Evolutionary conservation across 1,284 basidiomycete genomes (phyloP).

Genomic region (Exsudoporus floridanus): DNA sequence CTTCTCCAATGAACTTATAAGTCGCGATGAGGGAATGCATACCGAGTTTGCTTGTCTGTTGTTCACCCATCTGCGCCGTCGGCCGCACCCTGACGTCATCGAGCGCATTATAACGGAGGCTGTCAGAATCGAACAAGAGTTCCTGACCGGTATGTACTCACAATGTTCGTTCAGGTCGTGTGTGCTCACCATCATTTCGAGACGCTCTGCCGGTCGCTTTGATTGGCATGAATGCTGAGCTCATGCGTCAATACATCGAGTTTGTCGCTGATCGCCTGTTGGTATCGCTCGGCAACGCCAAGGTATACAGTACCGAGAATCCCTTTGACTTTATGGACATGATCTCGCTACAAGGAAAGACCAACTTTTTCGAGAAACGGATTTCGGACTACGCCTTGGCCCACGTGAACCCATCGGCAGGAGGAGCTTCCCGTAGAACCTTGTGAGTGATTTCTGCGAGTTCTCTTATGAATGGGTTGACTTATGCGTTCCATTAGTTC

Average conservation of each 20-base stretch:
- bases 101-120: conserved; percentile 77
- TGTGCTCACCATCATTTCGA: conserved; percentile 24
- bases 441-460: conserved; percentile 45
- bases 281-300: conserved; percentile 79
- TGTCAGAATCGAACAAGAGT: conserved; percentile 81
- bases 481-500: conserved; percentile 2
- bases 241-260: conserved; percentile 95
- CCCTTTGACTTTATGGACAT: conserved; percentile 93
- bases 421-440: conserved; percentile 35
- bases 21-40: conserved; percentile 96
- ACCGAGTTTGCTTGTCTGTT: conserved; percentile 97
- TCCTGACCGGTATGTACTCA: conserved; percentile 62
- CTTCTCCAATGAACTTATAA: conserved; percentile 96
- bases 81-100: conserved; percentile 80
- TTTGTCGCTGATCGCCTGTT: conserved; percentile 94
- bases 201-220: conserved; percentile 72
- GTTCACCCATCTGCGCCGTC: conserved; percentile 79
- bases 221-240: conserved; percentile 80
- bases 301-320: conserved; percentile 73
- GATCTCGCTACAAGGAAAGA: conserved; percentile 84
- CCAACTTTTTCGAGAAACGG: conserved; percentile 80
- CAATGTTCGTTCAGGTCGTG: not conserved
- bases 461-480: not conserved
- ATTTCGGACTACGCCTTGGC: conserved; percentile 88
- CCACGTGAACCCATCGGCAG: conserved; percentile 49